Base-by-base conservation (phyloP, 73 alveolate genomes). In the Durusdinium trenchii region DNA sequence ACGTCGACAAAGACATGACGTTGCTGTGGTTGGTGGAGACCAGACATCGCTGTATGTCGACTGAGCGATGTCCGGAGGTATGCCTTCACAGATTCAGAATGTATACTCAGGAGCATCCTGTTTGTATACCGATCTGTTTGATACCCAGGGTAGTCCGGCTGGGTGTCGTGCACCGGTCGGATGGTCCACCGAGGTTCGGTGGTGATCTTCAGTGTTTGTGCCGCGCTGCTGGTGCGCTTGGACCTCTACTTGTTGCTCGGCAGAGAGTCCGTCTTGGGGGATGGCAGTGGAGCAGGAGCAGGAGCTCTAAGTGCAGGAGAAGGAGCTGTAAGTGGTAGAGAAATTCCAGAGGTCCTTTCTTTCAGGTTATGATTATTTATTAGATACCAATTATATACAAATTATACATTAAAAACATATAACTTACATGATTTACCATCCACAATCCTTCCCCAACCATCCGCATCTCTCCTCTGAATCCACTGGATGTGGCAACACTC, bases 151-250 rank as follows among this genome's bases (percentile, higher is more conserved):
- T n/a, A n/a, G n/a, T n/a, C n/a, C n/a, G n/a, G n/a, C n/a, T n/a
- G n/a, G n/a, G n/a, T n/a, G n/a, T n/a, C n/a, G n/a, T n/a, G n/a
- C n/a, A n/a, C n/a, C n/a, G n/a, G n/a, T n/a, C n/a, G n/a, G n/a
- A n/a, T n/a, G n/a, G 23, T 23, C 48, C 38, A 30, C 67, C 36
- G 18, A 91, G 98, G 98, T 71, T 91, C 98, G 4, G 98, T 91
- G 35, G 73, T n/a, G 38, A 69, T 91, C 61, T 91, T 91, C 98
- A 91, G 98, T 46, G 48, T 69, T 9, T 91, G 98, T n/a, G 87
- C 98, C 7, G 90, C 98, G 12, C 75, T 91, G 67, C 98, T 91
- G 38, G 62, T 91, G 35, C 87, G 98, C 32, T 42, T 91, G 76
- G 98, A 91, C 48, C 45, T 91, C 46, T 91, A 91, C 35, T 76